Conservation (phyloP, 2,329 filamentous ascomycete species). For the Furcasterigmium sp. region DNA sequence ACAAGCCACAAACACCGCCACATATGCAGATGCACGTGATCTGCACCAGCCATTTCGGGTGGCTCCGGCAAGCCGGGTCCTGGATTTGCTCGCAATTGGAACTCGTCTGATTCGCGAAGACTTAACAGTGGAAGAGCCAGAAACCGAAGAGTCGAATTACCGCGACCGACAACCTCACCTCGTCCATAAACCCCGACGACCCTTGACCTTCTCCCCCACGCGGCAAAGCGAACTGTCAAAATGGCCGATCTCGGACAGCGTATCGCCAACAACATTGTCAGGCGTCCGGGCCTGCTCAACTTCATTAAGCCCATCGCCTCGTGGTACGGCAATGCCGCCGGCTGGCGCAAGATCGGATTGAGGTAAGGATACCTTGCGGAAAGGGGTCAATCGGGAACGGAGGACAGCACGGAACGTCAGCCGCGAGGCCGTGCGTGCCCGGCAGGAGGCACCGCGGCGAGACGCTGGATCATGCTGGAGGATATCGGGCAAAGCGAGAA, state of each 20-base stretch:
- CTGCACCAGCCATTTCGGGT: not conserved
- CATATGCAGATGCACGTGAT: not conserved
- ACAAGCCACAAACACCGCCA: not conserved
- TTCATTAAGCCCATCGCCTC: conserved; percentile 76
- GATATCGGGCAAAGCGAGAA: not conserved
- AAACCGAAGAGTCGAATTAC: conserved; percentile 1
- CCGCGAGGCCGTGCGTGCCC: no score
- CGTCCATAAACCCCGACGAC: not conserved
- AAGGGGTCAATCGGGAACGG: conserved; percentile 1
- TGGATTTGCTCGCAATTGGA: conserved; percentile 9
- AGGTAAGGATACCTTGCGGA: conserved; percentile 54
- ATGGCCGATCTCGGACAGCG: conserved; percentile 62
- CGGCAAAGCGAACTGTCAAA: conserved; percentile 23
- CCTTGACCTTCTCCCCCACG: not conserved
- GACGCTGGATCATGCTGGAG: not conserved
- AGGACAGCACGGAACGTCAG: no score
- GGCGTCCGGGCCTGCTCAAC: conserved; percentile 79
- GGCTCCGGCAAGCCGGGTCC: conserved; percentile 3
- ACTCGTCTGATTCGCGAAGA: conserved; percentile 8
- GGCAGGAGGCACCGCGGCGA: not conserved
- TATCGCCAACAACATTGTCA: conserved; percentile 42
- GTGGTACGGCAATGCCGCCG: conserved; percentile 86
- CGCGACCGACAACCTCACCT: conserved; percentile 1
- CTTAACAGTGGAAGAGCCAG: not conserved
- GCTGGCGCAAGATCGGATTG: conserved; percentile 89